Conservation (phyloP, 345 rosid species). For the Sisymbrium altissimum region DNA sequence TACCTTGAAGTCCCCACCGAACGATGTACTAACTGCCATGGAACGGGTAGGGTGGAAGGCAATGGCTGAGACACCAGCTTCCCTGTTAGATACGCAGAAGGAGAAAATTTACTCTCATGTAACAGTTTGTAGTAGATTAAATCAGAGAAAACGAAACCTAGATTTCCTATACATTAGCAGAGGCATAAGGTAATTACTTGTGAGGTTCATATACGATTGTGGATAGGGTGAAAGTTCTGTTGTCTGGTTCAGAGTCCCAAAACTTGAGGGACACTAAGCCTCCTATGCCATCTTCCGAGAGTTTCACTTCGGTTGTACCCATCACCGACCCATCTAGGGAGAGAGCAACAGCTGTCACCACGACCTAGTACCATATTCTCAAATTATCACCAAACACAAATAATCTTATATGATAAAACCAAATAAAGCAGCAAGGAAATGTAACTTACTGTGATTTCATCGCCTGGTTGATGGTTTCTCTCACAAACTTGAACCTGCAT, state of each 20-base stretch:
- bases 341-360: slow-evolving; percentile 72
- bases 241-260: slow-evolving; percentile 59
- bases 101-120: background rate
- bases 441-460: slow-evolving; percentile 69
- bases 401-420: background rate
- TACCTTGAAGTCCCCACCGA: slow-evolving; percentile 96
- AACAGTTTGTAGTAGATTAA: background rate
- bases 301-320: slow-evolving; percentile 83
- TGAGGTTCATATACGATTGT: slow-evolving; percentile 95
- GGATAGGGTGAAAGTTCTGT: slow-evolving; percentile 62
- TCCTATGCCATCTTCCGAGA: slow-evolving; percentile 86
- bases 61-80: slow-evolving; percentile 71
- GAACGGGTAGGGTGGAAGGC: slow-evolving; percentile 66
- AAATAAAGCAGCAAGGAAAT: background rate
- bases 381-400: slow-evolving; percentile 5
- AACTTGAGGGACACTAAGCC: slow-evolving; percentile 85
- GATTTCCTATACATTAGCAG: slow-evolving; percentile 1
- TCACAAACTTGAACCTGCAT: slow-evolving; percentile 91
- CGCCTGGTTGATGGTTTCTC: slow-evolving; percentile 95
- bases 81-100: slow-evolving; percentile 42
- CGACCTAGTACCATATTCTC: slow-evolving; percentile 45
- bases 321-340: slow-evolving; percentile 77
- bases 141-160: background rate
- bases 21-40: slow-evolving; percentile 83
- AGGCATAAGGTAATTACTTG: slow-evolving; percentile 43